Evolutionary conservation across 106 monocot species (phyloP).

Genomic region (Acanthochlamys bracteata): DNA sequence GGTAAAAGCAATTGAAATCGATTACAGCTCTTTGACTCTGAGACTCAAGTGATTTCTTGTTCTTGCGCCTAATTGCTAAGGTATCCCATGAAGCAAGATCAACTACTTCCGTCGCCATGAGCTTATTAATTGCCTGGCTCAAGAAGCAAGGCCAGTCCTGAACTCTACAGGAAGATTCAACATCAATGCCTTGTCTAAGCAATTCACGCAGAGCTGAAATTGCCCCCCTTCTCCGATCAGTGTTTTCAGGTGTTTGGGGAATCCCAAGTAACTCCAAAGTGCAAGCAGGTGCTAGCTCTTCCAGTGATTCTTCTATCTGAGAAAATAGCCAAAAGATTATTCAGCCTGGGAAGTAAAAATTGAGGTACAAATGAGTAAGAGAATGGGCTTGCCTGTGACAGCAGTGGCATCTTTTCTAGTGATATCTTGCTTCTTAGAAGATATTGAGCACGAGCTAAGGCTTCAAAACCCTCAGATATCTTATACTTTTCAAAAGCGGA

Average conservation of each 20-base stretch:
- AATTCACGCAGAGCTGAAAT: constrained; percentile 77
- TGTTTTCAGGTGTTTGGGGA: constrained; percentile 59
- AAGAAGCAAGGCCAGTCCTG: constrained; percentile 86
- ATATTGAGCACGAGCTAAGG: constrained; percentile 87
- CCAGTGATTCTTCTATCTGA: constrained; percentile 92
- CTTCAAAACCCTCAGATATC: constrained; percentile 91
- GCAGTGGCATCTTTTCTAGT: constrained; percentile 58
- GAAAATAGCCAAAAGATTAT: constrained; percentile 14
- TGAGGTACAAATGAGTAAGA: not conserved
- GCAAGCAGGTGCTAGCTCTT: constrained; percentile 96
- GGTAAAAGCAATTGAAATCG: constrained; percentile 80
- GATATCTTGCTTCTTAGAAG: constrained; percentile 71
- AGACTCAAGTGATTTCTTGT: constrained; percentile 79
- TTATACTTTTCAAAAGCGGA: constrained; percentile 73
- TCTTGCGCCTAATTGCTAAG: constrained; percentile 66
- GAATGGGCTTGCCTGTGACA: constrained; percentile 53
- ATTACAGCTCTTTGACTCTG: constrained; percentile 77
- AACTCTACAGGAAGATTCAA: constrained; percentile 80
- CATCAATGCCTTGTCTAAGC: constrained; percentile 89
- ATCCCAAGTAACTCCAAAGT: constrained; percentile 66
- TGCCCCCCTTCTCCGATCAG: constrained; percentile 69
- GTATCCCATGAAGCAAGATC: constrained; percentile 85
- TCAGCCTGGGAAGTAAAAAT: not conserved
- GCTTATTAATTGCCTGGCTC: constrained; percentile 58
- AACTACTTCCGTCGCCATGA: constrained; percentile 68